Base-by-base conservation (phyloP, 2,329 filamentous ascomycete genomes). In the Beauveria varroae region DNA sequence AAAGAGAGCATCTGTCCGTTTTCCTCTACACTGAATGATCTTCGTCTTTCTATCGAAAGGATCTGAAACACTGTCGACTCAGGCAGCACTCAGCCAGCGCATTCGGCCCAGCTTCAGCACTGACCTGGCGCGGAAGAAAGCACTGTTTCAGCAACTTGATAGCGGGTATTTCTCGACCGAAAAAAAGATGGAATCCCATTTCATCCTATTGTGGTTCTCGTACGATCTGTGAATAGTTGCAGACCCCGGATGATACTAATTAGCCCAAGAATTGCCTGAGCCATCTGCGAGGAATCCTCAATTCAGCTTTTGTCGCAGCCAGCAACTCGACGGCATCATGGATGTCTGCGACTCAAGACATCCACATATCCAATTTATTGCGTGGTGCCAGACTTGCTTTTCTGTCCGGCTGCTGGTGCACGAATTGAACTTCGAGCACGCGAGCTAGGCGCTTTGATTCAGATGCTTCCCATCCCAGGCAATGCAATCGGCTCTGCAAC, bases 21-120 rank as follows among this genome's bases (percentile, higher is more conserved):
- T 37, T 43, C 41, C 7, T 43, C 18, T 43, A 20, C 3, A 43
- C 7, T 26, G 8, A 24, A 7, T 24, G 9, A 24, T 47, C 16
- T 47, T 24, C 22, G 20, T 14, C 12, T 47, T 55, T 55, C 24
- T 26, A 30, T 46, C 24, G 18, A 20, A 18, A 49, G 16, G 3
- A 22, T 55, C 54, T 57, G 43, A 57, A 57, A 57, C 54, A 46
- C 26, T 34, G 37, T 56, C 24, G 53, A 46, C 44, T 46, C 41
- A 26, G 20, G 26, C 28, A 5, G 14, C 40, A 30, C 18, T n/a
- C n/a, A n/a, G n/a, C 30, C 14, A 41, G 34, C 20, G 30, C 51
- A 52, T 40, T 40, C 24, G 30, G 30, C 34, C 20, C 54, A 57
- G 20, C 26, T 37, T 34, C 40, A 37, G 54, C 54, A 57, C 44